Conservation (phyloP, 805 yeast genomes). For the Saturnispora serradocipensis region DNA sequence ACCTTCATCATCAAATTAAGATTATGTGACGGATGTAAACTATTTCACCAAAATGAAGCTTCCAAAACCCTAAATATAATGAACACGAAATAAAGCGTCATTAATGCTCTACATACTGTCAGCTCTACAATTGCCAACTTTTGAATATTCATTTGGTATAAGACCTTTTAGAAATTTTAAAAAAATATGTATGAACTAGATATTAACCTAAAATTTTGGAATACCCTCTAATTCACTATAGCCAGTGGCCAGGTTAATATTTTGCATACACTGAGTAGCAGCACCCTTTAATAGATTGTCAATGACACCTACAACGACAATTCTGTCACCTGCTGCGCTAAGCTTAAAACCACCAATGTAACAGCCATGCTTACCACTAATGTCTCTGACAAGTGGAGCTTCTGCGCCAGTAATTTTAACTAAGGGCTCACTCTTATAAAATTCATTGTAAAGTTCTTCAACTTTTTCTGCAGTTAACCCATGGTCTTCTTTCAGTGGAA, state of each 20-base stretch:
- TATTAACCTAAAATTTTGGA: slow-evolving; percentile 34
- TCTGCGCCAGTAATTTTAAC: slow-evolving; percentile 86
- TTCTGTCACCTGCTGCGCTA: slow-evolving; percentile 78
- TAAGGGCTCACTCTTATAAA: slow-evolving; percentile 79
- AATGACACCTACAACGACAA: slow-evolving; percentile 89
- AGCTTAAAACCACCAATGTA: slow-evolving; percentile 95
- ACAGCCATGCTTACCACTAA: slow-evolving; percentile 90
- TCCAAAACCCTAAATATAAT: too few species aligned
- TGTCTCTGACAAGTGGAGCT: slow-evolving; percentile 86
- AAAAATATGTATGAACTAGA: neutral
- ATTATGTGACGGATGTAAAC: too few species aligned
- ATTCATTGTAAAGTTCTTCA: slow-evolving; percentile 76
- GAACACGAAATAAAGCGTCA: too few species aligned
- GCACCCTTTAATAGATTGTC: slow-evolving; percentile 97
- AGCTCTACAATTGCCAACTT: too few species aligned
- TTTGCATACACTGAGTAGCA: slow-evolving; percentile 95
- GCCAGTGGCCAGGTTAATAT: slow-evolving; percentile 81
- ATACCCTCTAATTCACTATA: slow-evolving; percentile 95
- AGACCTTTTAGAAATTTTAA: neutral
- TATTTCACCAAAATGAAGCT: too few species aligned
- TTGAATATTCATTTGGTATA: neutral
- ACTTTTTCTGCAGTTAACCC: slow-evolving; percentile 68
- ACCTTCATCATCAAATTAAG: too few species aligned
- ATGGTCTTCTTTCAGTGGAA: slow-evolving; percentile 62
- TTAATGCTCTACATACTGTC: too few species aligned